Conservation (phyloP, 2,329 filamentous ascomycete genomes). For the Aspergillus sp. region DNA sequence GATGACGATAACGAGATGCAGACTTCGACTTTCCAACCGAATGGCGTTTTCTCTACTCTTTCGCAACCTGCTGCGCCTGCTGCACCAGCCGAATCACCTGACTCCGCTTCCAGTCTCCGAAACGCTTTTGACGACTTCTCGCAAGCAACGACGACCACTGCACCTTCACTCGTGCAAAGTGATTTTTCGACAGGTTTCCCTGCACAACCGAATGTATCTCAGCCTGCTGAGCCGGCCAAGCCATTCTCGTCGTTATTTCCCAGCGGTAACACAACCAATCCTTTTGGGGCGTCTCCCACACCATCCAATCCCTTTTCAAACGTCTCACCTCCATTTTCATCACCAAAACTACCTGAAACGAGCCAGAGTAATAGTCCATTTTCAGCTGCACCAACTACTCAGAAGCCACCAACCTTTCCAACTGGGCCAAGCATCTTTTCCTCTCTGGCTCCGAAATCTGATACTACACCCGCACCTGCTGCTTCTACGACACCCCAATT, state of each 20-base stretch:
- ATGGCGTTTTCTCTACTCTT: conserved; percentile 9
- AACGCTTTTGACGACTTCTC: conserved; percentile 18
- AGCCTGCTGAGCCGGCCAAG: background rate
- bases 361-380: too few species aligned
- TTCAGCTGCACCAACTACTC: background rate
- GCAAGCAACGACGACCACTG: conserved; percentile 1
- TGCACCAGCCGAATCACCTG: background rate
- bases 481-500: background rate
- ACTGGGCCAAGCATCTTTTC: background rate
- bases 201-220: background rate
- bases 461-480: conserved; percentile 1
- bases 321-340: background rate
- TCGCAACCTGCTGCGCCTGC: conserved; percentile 3
- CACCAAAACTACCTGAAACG: background rate
- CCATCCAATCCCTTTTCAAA: background rate
- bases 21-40: conserved; percentile 14
- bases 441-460: background rate
- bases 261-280: conserved; percentile 2
- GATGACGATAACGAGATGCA: conserved; percentile 30
- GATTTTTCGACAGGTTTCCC: too few species aligned
- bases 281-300: conserved; percentile 2
- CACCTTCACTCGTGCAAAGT: too few species aligned
- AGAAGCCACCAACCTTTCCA: background rate
- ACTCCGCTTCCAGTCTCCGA: conserved; percentile 9
- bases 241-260: conserved; percentile 7